phyloP scores from a whole-genome alignment of 2,329 filamentous ascomycete genomes.

The Ceratocystiopsis minuta region DNA sequence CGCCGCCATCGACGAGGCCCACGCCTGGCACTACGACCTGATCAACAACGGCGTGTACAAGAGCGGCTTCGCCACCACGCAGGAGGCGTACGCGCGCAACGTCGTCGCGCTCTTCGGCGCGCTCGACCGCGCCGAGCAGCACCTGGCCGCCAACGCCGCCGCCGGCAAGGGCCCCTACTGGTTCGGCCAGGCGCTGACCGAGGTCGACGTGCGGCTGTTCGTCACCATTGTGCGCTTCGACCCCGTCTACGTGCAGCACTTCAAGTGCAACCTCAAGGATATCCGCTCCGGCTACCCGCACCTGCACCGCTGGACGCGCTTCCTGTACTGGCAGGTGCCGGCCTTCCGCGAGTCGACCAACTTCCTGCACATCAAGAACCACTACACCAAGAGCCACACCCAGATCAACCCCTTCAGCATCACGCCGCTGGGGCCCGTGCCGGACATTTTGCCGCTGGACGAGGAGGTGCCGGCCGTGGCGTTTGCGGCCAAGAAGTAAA shows the following conservation, averaged over 20 bases:
- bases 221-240: slow-evolving; percentile 61
- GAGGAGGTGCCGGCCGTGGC: slow-evolving; percentile 52
- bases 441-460: slow-evolving; percentile 59
- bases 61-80: slow-evolving; percentile 69
- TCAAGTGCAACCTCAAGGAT: slow-evolving; percentile 73
- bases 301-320: slow-evolving; percentile 64
- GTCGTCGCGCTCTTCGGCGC: slow-evolving; percentile 54
- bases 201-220: slow-evolving; percentile 63
- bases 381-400: slow-evolving; percentile 42
- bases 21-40: slow-evolving; percentile 62
- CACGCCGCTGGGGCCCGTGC: slow-evolving; percentile 69
- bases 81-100: slow-evolving; percentile 65
- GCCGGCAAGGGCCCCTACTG: slow-evolving; percentile 42
- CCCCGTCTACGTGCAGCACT: slow-evolving; percentile 69
- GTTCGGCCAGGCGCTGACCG: slow-evolving; percentile 59
- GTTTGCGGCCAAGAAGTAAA: background rate
- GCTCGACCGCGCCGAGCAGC: slow-evolving; percentile 58
- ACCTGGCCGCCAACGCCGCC: slow-evolving; percentile 28
- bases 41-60: slow-evolving; percentile 60
- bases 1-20: slow-evolving; percentile 53
- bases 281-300: slow-evolving; percentile 69
- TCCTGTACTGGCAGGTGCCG: slow-evolving; percentile 65
- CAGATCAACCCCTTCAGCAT: slow-evolving; percentile 56
- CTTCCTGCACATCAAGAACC: slow-evolving; percentile 87
- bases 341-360: slow-evolving; percentile 73